These are phyloP conservation scores for Hymenoscyphus albidus DNA, from an alignment of 2,329 filamentous ascomycete species.

Conservation along the genomic window DNA sequence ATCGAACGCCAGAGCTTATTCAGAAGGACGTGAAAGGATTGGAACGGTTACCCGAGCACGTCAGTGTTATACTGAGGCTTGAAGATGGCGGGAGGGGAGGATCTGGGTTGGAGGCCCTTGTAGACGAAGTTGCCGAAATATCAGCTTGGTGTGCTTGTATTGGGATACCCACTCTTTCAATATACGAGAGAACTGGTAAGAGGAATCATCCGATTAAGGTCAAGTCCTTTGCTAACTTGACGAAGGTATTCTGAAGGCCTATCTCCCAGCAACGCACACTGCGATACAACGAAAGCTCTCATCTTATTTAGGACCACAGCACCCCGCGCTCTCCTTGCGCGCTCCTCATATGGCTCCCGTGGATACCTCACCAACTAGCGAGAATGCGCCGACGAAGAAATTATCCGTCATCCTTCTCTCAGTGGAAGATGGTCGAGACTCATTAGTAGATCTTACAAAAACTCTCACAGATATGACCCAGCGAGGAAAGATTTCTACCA, in stretches of 20 bases:
- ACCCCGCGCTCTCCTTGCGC: slow-evolving; percentile 68
- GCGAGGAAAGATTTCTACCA: slow-evolving; percentile 72
- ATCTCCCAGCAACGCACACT: slow-evolving; percentile 79
- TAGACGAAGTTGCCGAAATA: slow-evolving; percentile 89
- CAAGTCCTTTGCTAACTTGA: slow-evolving; percentile 18
- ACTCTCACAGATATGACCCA: slow-evolving; percentile 95
- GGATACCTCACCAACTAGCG: slow-evolving; percentile 41
- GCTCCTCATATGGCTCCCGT: slow-evolving; percentile 66
- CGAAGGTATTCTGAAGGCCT: slow-evolving; percentile 80
- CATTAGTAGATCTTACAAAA: slow-evolving; percentile 90
- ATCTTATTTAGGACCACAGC: slow-evolving; percentile 76
- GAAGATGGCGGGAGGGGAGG: slow-evolving; percentile 65
- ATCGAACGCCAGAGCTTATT: slow-evolving; percentile 90
- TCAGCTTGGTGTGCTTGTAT: slow-evolving; percentile 90
- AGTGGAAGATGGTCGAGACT: slow-evolving; percentile 83
- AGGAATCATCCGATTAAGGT: slow-evolving; percentile 2
- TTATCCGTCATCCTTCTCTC: slow-evolving; percentile 74
- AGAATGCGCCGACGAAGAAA: slow-evolving; percentile 39
- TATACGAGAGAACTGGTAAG: slow-evolving; percentile 89
- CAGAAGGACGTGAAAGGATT: slow-evolving; percentile 77
- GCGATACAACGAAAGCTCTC: slow-evolving; percentile 75
- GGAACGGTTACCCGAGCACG: slow-evolving; percentile 71
- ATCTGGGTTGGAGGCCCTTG: slow-evolving; percentile 74
- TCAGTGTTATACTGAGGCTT: slow-evolving; percentile 79
- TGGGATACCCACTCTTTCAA: slow-evolving; percentile 79